Percentiles rank a stretch among this genome's conserved stretches.
These are phyloP conservation scores for Fusarium aywerte DNA, from an alignment of 2,329 filamentous ascomycete species.

Conservation along the genomic window DNA sequence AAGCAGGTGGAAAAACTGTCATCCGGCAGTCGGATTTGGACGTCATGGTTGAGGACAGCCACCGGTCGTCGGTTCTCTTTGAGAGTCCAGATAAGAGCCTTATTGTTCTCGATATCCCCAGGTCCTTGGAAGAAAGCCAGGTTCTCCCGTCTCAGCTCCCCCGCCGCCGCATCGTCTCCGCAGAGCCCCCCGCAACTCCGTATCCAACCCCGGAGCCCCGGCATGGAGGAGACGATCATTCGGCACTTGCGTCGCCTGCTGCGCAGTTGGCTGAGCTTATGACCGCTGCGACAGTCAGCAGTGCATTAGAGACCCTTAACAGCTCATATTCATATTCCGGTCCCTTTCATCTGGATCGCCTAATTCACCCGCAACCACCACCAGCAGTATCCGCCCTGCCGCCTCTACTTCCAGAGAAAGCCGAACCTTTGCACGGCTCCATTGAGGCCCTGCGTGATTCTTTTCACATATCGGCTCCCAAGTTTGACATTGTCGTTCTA, in stretches of 20 bases:
- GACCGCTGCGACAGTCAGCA: conserved; percentile 58
- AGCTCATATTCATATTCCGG: conserved; percentile 50
- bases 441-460: conserved; percentile 55
- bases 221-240: conserved; percentile 43
- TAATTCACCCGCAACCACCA: conserved; percentile 24
- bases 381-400: conserved; percentile 15
- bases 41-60: conserved; percentile 17
- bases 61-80: conserved; percentile 49
- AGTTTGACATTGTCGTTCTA: conserved; percentile 75
- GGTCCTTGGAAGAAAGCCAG: conserved; percentile 75
- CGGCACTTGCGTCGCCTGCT: conserved; percentile 52
- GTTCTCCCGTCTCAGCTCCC: conserved; percentile 54
- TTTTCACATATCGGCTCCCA: conserved; percentile 58
- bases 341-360: conserved; percentile 60
- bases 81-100: conserved; percentile 55
- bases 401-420: conserved; percentile 55
- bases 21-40: conserved; percentile 5
- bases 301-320: conserved; percentile 56
- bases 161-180: conserved; percentile 59
- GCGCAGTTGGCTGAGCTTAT: conserved; percentile 66
- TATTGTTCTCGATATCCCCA: conserved; percentile 74
- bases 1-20: conserved; percentile 21
- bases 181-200: conserved; percentile 55
- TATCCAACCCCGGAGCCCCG: conserved; percentile 65
- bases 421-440: conserved; percentile 61